Evolutionary conservation across 202 grass and related monocot species (phyloP), one percentile per base, ranked within the genome.

Genomic region (Dendrocalamus latiflorus): DNA sequence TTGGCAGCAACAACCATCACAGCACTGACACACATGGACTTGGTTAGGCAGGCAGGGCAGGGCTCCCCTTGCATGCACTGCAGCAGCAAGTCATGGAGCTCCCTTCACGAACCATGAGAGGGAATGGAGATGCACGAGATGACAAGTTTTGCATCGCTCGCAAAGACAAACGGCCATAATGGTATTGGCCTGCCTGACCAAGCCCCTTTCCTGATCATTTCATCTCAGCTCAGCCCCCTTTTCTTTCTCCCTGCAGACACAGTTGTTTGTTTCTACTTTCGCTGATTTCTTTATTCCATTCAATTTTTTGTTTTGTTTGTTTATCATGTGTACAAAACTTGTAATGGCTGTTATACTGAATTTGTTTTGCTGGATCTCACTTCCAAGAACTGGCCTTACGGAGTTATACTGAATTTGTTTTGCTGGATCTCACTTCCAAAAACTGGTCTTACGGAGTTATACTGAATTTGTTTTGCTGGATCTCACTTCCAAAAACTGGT

Each of bases 1-100:
- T 78, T 90, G 79, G 42, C 88, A 82, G 88, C 74, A 86, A 90
- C 74, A 34, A 83, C 77, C 70, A 81, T 28, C 44, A 74, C 70
- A 53, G 45, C 34, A 25, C 70, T 56, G 71, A 82, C 82, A 85
- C 83, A 74, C 83, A 83, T 88, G 80, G 74, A 75, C 47, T 67
- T 14, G 57, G 34, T 38, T 4, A 9, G 73, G 15, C 33, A 33
- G 33, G 16, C 57, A 58, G 12, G 15, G 11, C 10, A 61, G 25
- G 25, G 24, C 58, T 61, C 34, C 51, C 76, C 63, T 74, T 74
- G 49, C 50, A 47, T 50, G 77, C 63, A 56, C 65, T 53, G 76
- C 82, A 26, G 75, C 54, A 84, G 60, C 81, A 43, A 64, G 72
- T 18, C 65, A 78, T 89, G 88, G 77, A 65, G 55, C 43, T 48